Conservation (phyloP, 805 yeast genomes). For the Candida maesae region DNA sequence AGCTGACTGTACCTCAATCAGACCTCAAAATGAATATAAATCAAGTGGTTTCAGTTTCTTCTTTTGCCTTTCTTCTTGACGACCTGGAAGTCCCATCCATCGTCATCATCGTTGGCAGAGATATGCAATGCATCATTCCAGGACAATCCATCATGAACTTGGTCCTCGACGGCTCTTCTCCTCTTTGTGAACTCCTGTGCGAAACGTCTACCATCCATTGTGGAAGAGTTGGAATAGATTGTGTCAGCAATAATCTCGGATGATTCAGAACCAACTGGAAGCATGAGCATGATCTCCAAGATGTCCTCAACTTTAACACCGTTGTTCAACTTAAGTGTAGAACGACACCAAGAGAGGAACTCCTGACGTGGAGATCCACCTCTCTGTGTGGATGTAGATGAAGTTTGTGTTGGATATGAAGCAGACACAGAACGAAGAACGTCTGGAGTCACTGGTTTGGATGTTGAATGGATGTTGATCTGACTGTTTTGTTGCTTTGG, state of each 20-base stretch:
- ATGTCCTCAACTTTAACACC: slow-evolving; percentile 78
- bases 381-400: slow-evolving; percentile 7
- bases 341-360: slow-evolving; percentile 69
- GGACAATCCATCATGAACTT: slow-evolving; percentile 44
- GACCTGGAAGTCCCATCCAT: slow-evolving; percentile 64
- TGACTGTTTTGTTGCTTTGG: slow-evolving; percentile 5
- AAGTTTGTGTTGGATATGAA: slow-evolving; percentile 11
- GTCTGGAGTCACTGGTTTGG: slow-evolving; percentile 29
- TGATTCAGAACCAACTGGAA: slow-evolving; percentile 75
- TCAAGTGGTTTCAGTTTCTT: slow-evolving; percentile 26
- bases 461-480: slow-evolving; percentile 14
- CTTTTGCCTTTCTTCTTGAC: slow-evolving; percentile 55
- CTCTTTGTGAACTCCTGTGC: slow-evolving; percentile 85
- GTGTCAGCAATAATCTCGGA: slow-evolving; percentile 88
- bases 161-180: slow-evolving; percentile 65
- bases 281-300: slow-evolving; percentile 70
- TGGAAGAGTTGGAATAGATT: slow-evolving; percentile 79
- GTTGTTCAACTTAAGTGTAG: slow-evolving; percentile 62
- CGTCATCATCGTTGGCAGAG: slow-evolving; percentile 37
- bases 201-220: slow-evolving; percentile 93
- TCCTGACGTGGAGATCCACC: slow-evolving; percentile 48
- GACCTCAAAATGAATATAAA: too few relatives aligned
- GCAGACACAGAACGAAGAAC: slow-evolving; percentile 37
- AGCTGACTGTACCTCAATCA: too few relatives aligned
- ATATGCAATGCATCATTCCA: slow-evolving; percentile 71